phyloP scores from a whole-genome alignment of 2,329 filamentous ascomycete genomes.

The Tympanopsis confertula region DNA sequence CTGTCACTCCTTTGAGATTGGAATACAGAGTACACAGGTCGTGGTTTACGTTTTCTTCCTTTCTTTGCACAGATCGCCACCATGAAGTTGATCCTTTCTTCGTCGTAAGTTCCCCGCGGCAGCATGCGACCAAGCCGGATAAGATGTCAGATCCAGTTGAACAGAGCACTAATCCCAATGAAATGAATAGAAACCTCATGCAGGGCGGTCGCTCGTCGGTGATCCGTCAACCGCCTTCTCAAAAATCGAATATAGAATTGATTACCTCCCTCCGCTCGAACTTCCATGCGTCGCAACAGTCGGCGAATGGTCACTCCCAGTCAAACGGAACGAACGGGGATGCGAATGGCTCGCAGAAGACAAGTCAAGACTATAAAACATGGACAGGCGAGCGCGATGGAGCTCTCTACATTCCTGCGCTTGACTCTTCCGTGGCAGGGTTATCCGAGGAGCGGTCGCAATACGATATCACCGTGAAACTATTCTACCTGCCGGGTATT shows the following conservation, averaged over 20 bases:
- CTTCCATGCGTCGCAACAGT: constrained; percentile 61
- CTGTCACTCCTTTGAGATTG: too few relatives aligned
- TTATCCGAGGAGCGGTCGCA: constrained; percentile 70
- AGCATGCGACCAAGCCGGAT: too few relatives aligned
- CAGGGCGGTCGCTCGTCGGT: constrained; percentile 59
- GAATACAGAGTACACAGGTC: too few relatives aligned
- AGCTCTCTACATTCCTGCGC: constrained; percentile 64
- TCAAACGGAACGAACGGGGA: constrained; percentile 6
- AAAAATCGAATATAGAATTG: constrained; percentile 86
- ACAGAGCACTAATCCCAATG: too few relatives aligned
- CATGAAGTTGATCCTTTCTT: too few relatives aligned
- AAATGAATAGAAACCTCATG: constrained; percentile 2
- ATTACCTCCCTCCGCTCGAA: constrained; percentile 78
- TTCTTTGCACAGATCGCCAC: too few relatives aligned
- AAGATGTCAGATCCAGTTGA: too few relatives aligned
- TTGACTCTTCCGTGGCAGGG: constrained; percentile 60
- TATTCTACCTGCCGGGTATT: constrained; percentile 78
- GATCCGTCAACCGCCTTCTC: constrained; percentile 64
- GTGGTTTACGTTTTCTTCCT: too few relatives aligned
- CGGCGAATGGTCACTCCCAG: constrained; percentile 9
- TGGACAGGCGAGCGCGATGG: constrained; percentile 60
- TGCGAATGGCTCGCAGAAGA: constrained; percentile 12
- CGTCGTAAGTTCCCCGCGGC: too few relatives aligned
- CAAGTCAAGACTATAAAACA: constrained; percentile 20
- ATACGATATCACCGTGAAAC: constrained; percentile 90